Evolutionary conservation across 352 stramenopile genomes (phyloP).

Genomic region (Phytophthora capsici): DNA sequence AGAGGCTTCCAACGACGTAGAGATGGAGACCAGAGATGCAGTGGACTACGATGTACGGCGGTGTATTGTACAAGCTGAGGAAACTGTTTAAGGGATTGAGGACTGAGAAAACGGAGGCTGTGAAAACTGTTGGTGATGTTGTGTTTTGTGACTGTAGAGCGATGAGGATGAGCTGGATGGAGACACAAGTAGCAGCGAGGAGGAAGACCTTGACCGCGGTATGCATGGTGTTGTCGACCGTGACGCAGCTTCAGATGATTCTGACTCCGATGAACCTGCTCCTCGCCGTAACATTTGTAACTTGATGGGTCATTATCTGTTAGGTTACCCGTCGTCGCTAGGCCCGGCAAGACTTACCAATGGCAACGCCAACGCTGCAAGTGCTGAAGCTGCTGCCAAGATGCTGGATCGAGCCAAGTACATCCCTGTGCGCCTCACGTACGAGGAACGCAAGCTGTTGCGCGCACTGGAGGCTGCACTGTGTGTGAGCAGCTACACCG

Average conservation of each 20-base stretch:
- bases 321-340: constrained; percentile 64
- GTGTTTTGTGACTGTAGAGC: constrained; percentile 25
- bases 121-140: constrained; percentile 11
- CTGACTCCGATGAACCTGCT: constrained; percentile 43
- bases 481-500: constrained; percentile 94
- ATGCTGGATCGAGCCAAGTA: constrained; percentile 94
- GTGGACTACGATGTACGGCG: constrained; percentile 45
- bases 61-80: neutral
- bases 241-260: constrained; percentile 39
- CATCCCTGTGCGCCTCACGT: constrained; percentile 95
- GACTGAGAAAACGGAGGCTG: constrained; percentile 15
- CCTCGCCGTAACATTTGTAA: constrained; percentile 87
- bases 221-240: constrained; percentile 31
- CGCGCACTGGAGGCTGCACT: constrained; percentile 94
- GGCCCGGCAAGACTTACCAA: constrained; percentile 29
- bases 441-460: constrained; percentile 95
- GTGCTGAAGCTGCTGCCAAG: constrained; percentile 25
- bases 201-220: constrained; percentile 43
- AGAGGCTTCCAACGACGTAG: constrained; percentile 8
- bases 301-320: constrained; percentile 87
- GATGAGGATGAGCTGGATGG: constrained; percentile 53
- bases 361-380: constrained; percentile 15
- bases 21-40: constrained; percentile 34
- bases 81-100: neutral
- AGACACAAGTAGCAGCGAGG: constrained; percentile 55